These are phyloP conservation scores for Daldinia decipiens DNA, from an alignment of 495 filamentous ascomycete genomes.

Conservation along the genomic window DNA sequence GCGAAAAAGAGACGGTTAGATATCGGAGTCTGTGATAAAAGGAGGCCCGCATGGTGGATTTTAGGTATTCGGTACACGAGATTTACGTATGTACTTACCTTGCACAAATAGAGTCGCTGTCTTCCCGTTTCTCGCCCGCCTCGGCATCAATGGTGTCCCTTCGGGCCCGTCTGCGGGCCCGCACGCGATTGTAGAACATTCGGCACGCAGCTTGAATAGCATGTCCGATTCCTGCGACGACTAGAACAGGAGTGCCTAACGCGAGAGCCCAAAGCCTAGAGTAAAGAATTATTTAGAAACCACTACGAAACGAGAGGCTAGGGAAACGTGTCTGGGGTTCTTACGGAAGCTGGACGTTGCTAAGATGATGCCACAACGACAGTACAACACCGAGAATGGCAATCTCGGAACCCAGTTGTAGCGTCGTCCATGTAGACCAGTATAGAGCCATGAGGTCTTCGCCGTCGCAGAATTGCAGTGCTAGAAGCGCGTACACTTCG, in stretches of 20 bases:
- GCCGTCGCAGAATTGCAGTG: constrained; percentile 60
- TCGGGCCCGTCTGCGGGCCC: not conserved
- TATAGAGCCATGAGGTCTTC: constrained; percentile 61
- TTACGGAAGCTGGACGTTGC: constrained; percentile 54
- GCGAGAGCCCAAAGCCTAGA: constrained; percentile 57
- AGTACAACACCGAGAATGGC: constrained; percentile 59
- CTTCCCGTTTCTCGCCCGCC: constrained; percentile 6
- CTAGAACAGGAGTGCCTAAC: constrained; percentile 61
- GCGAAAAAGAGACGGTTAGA: not conserved
- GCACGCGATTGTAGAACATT: constrained; percentile 23
- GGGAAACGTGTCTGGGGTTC: constrained; percentile 10
- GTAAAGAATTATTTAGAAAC: not conserved
- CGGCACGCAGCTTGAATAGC: constrained; percentile 48
- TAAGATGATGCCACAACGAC: constrained; percentile 52
- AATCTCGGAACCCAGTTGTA: constrained; percentile 60
- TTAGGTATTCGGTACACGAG: too few relatives aligned
- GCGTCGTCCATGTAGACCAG: constrained; percentile 60
- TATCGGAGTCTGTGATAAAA: not conserved
- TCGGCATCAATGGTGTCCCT: not conserved
- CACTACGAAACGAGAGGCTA: not conserved
- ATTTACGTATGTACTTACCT: constrained; percentile 5
- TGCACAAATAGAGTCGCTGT: not conserved
- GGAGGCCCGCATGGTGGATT: too few relatives aligned
- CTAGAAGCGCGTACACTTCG: constrained; percentile 55
- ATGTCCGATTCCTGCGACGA: constrained; percentile 57